These are phyloP conservation scores for Leishmania amazonensis DNA, from an alignment of 208 protist species.

Conservation along the genomic window DNA sequence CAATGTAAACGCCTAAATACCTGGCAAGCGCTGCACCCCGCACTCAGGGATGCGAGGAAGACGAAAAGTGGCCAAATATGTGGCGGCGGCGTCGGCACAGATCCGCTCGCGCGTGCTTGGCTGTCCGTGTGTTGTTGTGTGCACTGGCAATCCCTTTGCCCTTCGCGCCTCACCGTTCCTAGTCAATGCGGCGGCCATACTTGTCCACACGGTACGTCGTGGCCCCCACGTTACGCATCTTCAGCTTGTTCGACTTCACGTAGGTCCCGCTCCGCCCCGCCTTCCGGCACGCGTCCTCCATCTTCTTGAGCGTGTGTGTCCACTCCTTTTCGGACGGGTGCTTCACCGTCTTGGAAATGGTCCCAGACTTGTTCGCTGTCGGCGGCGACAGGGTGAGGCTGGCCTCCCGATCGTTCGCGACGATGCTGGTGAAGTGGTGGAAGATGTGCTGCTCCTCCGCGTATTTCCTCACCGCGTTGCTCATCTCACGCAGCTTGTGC, in stretches of 20 bases:
- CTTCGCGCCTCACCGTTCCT: slow-evolving; percentile 2
- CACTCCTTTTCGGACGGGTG: slow-evolving; percentile 89
- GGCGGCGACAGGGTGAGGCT: slow-evolving; percentile 73
- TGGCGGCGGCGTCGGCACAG: not conserved
- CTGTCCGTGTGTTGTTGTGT: not conserved
- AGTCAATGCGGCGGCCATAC: slow-evolving; percentile 84
- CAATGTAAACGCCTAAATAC: not conserved
- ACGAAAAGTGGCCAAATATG: not conserved
- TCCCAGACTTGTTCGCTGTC: slow-evolving; percentile 52
- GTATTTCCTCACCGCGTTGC: slow-evolving; percentile 67
- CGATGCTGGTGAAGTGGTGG: slow-evolving; percentile 85
- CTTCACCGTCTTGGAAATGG: slow-evolving; percentile 46
- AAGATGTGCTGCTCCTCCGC: slow-evolving; percentile 61
- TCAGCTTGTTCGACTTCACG: slow-evolving; percentile 58
- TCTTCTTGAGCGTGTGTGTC: slow-evolving; percentile 56
- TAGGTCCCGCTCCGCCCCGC: slow-evolving; percentile 80
- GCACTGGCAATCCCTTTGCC: not conserved
- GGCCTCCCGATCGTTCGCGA: slow-evolving; percentile 74
- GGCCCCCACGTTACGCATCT: slow-evolving; percentile 72
- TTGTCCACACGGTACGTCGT: slow-evolving; percentile 85
- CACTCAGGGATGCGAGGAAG: not conserved
- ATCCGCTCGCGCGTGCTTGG: not conserved
- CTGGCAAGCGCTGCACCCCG: not conserved
- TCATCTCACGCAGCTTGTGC: slow-evolving; percentile 84
- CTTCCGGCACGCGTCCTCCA: slow-evolving; percentile 75